Base-by-base conservation (phyloP, 345 rosid species). In the Schrenkiella parvula region DNA sequence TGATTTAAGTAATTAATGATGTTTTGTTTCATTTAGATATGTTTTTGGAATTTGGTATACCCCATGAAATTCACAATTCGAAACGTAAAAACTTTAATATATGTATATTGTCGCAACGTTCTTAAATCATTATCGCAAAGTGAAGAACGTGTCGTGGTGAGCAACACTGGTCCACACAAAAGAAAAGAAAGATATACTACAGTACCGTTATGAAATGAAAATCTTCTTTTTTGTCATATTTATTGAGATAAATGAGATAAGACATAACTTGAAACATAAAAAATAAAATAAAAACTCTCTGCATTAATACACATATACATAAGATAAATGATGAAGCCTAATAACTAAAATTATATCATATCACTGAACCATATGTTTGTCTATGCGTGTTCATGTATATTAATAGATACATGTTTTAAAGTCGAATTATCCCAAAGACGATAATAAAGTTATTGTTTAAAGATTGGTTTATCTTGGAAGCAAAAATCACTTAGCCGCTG, bases 381-480 rank as follows among this genome's bases (percentile, higher is more conserved):
- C 14, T 34, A 64, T 64, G 14, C 32, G 19, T 14, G 6, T 17
- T 2, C 18, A 57, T 4, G 2, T 21, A 3, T 26, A n/a, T 23
- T 1, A 6, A 26, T n/a, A 58, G 2, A 34, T 2, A 21, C 19
- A 3, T 17, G 14, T 46, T 43, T 28, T 19, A 5, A 32, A 57
- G 12, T 55, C 43, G 35, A 66, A 73, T 66, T 53, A 48, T 38
- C 54, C 18, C 28, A 53, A 50, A 74, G 55, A 41, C 32, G 32
- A 41, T 3, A 1, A 25, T 19, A 3, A 59, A 59, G 25, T 46
- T 22, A 31, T 59, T 29, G 14, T 38, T 59, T 67, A 59, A 50
- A 32, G 66, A 41, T 67, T 74, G 54, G 73, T 60, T 22, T 59
- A 68, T 60, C 73, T 74, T 74, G 73, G 31, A 74, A 67, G 78